phyloP scores from a whole-genome alignment of 2,329 filamentous ascomycete species.

The Colletotrichum horii region DNA sequence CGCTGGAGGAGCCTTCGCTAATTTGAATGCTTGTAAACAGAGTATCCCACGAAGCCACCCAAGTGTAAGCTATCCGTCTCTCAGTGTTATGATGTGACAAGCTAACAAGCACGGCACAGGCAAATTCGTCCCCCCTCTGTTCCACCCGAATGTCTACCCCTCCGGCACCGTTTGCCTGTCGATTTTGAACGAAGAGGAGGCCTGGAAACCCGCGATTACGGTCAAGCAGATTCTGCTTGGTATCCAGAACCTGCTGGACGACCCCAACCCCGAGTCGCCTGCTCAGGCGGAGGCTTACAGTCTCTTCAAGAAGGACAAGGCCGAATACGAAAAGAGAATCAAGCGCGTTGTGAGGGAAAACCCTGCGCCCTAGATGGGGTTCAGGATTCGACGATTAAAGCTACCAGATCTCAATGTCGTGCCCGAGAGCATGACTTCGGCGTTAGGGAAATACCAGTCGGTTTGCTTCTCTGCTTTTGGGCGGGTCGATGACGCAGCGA shows the following conservation, averaged over 20 bases:
- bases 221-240: conserved; percentile 97
- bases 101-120: conserved; percentile 54
- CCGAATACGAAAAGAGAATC: conserved; percentile 88
- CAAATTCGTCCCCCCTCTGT: conserved; percentile 95
- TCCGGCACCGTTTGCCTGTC: conserved; percentile 97
- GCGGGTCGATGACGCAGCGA: neutral
- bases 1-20: conserved; percentile 14
- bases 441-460: conserved; percentile 20
- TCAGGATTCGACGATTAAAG: neutral
- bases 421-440: conserved; percentile 5
- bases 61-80: conserved; percentile 77
- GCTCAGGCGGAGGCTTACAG: conserved; percentile 98
- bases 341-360: conserved; percentile 89
- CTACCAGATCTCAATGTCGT: conserved; percentile 6
- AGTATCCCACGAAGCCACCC: conserved; percentile 97
- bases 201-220: conserved; percentile 98
- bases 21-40: conserved; percentile 50
- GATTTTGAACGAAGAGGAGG: conserved; percentile 97
- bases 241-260: conserved; percentile 93
- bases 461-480: conserved; percentile 21
- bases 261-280: conserved; percentile 95
- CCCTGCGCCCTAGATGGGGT: conserved; percentile 67
- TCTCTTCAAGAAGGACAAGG: conserved; percentile 87
- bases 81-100: neutral
- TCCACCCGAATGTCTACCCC: conserved; percentile 98